Evolutionary conservation across 2,329 filamentous ascomycete genomes (phyloP).

Genomic region (Coniochaeta sp.): DNA sequence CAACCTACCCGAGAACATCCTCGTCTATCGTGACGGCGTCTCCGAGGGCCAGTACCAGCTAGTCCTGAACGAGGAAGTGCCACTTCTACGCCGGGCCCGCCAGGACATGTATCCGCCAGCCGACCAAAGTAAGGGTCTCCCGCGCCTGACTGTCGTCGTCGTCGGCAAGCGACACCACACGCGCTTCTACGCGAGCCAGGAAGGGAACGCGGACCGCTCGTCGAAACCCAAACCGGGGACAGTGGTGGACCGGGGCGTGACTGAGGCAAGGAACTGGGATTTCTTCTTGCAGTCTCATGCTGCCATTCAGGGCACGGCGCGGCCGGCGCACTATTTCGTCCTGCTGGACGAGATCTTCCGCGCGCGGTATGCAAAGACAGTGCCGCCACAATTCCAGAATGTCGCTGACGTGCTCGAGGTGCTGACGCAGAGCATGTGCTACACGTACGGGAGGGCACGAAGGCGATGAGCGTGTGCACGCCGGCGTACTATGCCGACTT

Average conservation of each 20-base stretch:
- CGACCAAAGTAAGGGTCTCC: conserved; percentile 38
- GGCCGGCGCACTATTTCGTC: no score
- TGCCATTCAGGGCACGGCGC: conserved; percentile 66
- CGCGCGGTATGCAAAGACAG: conserved; percentile 44
- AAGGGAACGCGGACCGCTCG: conserved; percentile 37
- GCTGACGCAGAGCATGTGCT: no score
- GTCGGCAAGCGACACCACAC: no score
- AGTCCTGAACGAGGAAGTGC: conserved; percentile 54
- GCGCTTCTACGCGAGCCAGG: conserved; percentile 60
- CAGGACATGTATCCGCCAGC: conserved; percentile 46
- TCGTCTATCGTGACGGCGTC: conserved; percentile 71
- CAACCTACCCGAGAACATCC: no score
- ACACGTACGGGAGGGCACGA: conserved; percentile 63
- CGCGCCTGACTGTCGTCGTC: conserved; percentile 59
- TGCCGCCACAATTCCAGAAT: no score
- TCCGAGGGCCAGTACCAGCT: conserved; percentile 64
- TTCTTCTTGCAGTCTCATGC: conserved; percentile 68
- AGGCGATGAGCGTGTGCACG: conserved; percentile 62
- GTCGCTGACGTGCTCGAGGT: conserved; percentile 53
- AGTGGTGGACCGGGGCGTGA: conserved; percentile 66
- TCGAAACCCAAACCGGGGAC: conserved; percentile 60
- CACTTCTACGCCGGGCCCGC: conserved; percentile 49
- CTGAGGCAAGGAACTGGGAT: conserved; percentile 58
- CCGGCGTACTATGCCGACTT: conserved; percentile 75
- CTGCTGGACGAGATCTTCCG: no score